These are phyloP conservation scores for Fusarium pseudograminearum DNA, from an alignment of 2,329 filamentous ascomycete species.

Conservation along the genomic window DNA sequence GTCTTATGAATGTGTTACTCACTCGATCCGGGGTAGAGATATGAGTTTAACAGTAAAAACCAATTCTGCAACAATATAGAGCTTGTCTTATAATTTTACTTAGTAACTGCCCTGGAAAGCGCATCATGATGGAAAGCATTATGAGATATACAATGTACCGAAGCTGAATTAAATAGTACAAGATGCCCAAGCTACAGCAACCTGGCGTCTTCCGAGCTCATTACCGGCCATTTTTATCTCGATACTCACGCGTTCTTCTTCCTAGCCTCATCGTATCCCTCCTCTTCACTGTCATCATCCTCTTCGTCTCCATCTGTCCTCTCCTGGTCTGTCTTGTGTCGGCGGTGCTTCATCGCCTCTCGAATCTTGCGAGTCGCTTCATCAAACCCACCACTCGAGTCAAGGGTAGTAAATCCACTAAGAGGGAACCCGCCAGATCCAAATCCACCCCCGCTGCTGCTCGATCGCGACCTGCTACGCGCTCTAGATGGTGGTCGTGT, in stretches of 20 bases:
- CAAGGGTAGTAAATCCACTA: constrained; percentile 75
- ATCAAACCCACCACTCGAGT: constrained; percentile 78
- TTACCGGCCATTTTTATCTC: background rate
- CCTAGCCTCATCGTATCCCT: constrained; percentile 57
- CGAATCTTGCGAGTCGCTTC: constrained; percentile 87
- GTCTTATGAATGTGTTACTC: too few relatives aligned
- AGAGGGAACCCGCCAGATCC: constrained; percentile 73
- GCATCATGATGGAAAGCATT: background rate
- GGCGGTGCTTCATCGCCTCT: constrained; percentile 79
- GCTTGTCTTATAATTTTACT: background rate
- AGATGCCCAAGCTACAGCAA: constrained; percentile 20
- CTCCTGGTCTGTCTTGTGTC: constrained; percentile 64
- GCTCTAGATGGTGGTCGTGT: constrained; percentile 87
- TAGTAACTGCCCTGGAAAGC: background rate
- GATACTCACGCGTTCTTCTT: constrained; percentile 55
- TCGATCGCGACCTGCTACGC: constrained; percentile 76
- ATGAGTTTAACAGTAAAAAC: too few relatives aligned
- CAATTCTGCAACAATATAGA: too few relatives aligned
- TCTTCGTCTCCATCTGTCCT: constrained; percentile 51
- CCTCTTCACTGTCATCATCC: constrained; percentile 58
- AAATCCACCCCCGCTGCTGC: constrained; percentile 73
- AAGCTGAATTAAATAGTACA: constrained; percentile 30
- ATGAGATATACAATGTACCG: constrained; percentile 9
- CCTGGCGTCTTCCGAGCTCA: background rate
- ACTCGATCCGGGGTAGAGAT: too few relatives aligned